Percentiles rank a stretch among this genome's conserved stretches.
phyloP scores from a whole-genome alignment of 352 stramenopile genomes.

The Globisporangium mamillatum region DNA sequence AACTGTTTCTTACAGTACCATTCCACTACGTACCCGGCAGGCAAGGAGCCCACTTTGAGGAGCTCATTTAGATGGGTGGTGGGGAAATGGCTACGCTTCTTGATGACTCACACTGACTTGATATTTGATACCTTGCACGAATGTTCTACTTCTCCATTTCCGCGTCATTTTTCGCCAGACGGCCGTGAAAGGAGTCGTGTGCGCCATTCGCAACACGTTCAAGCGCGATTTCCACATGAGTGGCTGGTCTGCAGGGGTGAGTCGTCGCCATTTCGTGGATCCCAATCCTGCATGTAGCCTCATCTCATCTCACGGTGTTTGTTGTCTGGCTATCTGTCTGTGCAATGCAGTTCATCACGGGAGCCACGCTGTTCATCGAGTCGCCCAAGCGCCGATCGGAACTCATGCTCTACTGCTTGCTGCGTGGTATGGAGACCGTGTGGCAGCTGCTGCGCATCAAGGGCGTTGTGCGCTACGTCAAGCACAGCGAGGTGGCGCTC shows the following conservation, averaged over 20 bases:
- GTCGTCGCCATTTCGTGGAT: constrained; percentile 2
- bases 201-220: constrained; percentile 63
- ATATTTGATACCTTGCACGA: not conserved
- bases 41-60: not conserved
- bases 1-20: not conserved
- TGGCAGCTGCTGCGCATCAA: constrained; percentile 69
- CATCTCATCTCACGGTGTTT: not conserved
- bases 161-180: constrained; percentile 29
- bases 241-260: constrained; percentile 46
- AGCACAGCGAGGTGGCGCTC: constrained; percentile 67
- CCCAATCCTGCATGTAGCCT: not conserved
- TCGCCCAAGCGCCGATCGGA: constrained; percentile 76
- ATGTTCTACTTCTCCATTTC: not conserved
- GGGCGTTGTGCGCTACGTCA: constrained; percentile 65
- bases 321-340: not conserved
- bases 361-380: constrained; percentile 67
- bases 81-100: constrained; percentile 7
- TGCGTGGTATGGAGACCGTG: constrained; percentile 68
- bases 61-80: not conserved
- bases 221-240: constrained; percentile 49
- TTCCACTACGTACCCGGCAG: not conserved
- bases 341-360: constrained; percentile 41
- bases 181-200: constrained; percentile 66
- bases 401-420: constrained; percentile 80
- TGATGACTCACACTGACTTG: not conserved